Conservation (phyloP, 2,329 filamentous ascomycete species). For the Talaromyces sp. region DNA sequence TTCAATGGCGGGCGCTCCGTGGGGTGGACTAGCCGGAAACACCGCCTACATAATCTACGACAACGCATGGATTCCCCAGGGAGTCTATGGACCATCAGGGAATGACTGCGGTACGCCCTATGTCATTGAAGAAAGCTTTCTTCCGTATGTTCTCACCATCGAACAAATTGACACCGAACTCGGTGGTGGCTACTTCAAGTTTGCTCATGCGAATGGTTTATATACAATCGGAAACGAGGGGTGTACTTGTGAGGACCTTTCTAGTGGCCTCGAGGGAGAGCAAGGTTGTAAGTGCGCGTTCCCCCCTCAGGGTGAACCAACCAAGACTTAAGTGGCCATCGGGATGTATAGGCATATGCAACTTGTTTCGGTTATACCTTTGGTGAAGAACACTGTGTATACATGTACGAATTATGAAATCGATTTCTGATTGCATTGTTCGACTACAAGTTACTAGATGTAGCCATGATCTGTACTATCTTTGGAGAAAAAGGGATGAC, state of each 20-base stretch:
- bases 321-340: not conserved
- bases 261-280: not conserved
- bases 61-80: not conserved
- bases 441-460: too few species aligned
- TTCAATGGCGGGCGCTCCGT: not conserved
- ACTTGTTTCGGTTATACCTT: too few species aligned
- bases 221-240: not conserved
- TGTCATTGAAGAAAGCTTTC: not conserved
- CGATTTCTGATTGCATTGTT: too few species aligned
- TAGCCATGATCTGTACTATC: too few species aligned
- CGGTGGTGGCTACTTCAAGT: not conserved
- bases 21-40: not conserved
- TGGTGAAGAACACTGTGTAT: too few species aligned
- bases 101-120: not conserved
- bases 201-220: not conserved
- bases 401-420: too few species aligned
- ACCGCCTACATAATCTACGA: not conserved
- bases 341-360: too few species aligned
- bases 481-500: too few species aligned
- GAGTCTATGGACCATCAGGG: not conserved
- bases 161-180: not conserved
- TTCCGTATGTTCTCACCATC: not conserved
- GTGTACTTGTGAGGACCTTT: not conserved
- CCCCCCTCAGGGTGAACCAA: not conserved
- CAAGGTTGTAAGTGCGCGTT: not conserved